phyloP scores from a whole-genome alignment of 768 basidiomycete species.

The Cystofilobasidium bisporidii region DNA sequence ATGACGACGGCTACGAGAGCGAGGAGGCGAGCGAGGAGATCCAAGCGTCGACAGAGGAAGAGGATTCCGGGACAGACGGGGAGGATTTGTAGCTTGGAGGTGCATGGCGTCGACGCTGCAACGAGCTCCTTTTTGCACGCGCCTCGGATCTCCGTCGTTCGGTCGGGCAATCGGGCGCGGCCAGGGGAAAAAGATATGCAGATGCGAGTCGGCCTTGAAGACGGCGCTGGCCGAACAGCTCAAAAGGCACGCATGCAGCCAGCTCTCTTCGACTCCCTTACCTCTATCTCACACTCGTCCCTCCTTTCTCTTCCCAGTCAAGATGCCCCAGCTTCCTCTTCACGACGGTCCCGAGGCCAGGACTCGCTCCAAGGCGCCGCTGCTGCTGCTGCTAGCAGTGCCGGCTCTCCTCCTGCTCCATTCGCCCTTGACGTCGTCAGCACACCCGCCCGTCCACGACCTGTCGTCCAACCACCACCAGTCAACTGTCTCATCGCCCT shows the following conservation, averaged over 20 bases:
- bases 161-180: too few relatives aligned
- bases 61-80: not conserved
- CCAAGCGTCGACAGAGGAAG: not conserved
- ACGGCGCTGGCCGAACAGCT: too few relatives aligned
- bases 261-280: not conserved
- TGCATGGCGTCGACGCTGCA: too few relatives aligned
- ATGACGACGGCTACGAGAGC: not conserved
- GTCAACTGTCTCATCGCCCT: too few relatives aligned
- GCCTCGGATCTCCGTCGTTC: too few relatives aligned
- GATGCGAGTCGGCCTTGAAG: too few relatives aligned
- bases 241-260: too few relatives aligned
- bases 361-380: not conserved
- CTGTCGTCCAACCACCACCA: not conserved
- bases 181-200: too few relatives aligned
- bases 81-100: too few relatives aligned
- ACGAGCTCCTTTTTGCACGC: too few relatives aligned
- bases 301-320: not conserved
- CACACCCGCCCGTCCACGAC: not conserved
- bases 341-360: slow-evolving; percentile 13
- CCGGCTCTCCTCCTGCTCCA: slow-evolving; percentile 10
- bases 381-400: slow-evolving; percentile 10
- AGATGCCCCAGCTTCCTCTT: slow-evolving; percentile 11
- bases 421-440: not conserved
- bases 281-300: not conserved
- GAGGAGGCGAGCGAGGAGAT: not conserved